A percentile compares a stretch with the other conserved stretches of the same genome.
Conservation (phyloP, 345 rosid genomes). For the Trapa incisa region DNA sequence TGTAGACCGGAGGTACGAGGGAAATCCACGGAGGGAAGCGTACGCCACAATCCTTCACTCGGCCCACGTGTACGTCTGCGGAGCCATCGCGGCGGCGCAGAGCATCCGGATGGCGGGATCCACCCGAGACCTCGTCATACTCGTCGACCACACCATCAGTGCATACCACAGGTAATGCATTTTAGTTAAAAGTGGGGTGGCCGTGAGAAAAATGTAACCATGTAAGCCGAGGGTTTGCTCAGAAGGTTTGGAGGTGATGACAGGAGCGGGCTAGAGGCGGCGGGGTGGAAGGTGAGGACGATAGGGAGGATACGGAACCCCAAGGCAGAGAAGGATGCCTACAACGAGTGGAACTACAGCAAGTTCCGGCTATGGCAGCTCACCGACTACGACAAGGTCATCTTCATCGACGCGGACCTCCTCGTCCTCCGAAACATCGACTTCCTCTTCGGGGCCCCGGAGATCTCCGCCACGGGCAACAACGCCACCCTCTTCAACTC, state of each 20-base stretch:
- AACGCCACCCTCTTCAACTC: slow-evolving; percentile 78
- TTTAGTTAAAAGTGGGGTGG: no score
- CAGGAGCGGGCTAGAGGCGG: slow-evolving; percentile 71
- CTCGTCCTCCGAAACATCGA: slow-evolving; percentile 79
- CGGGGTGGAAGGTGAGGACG: slow-evolving; percentile 82
- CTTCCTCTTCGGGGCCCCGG: slow-evolving; percentile 78
- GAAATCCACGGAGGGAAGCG: slow-evolving; percentile 61
- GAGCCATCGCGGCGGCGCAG: slow-evolving; percentile 86
- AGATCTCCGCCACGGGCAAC: slow-evolving; percentile 78
- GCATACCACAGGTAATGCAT: slow-evolving; percentile 27
- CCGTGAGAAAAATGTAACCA: no score
- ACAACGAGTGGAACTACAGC: slow-evolving; percentile 98
- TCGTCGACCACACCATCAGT: slow-evolving; percentile 72
- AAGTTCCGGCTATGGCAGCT: slow-evolving; percentile 92
- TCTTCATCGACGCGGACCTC: slow-evolving; percentile 86
- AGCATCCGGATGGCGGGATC: slow-evolving; percentile 90
- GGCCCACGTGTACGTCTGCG: slow-evolving; percentile 81
- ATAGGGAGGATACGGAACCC: slow-evolving; percentile 88
- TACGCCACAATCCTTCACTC: slow-evolving; percentile 94
- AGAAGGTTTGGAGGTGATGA: no score
- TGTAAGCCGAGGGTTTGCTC: no score
- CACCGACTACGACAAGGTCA: slow-evolving; percentile 82
- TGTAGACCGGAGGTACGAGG: slow-evolving; percentile 42
- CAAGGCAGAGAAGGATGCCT: slow-evolving; percentile 89
- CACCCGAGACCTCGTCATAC: slow-evolving; percentile 76